A percentile compares a stretch with the other conserved stretches of the same genome.
Evolutionary conservation across 176 grass and related monocot genomes (phyloP).

Genomic region (Otatea glauca): DNA sequence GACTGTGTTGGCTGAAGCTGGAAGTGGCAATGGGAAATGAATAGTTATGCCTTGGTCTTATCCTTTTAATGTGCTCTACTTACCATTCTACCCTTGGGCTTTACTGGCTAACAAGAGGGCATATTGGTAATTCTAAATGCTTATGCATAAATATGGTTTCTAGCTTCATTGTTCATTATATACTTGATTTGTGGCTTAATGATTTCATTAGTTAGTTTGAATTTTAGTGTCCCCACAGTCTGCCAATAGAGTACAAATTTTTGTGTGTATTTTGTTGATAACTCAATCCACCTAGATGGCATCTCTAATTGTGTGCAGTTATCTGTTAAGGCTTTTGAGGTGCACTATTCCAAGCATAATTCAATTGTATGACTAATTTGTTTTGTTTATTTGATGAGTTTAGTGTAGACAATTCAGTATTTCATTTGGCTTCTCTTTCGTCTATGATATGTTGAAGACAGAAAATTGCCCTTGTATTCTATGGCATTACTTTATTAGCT

Average conservation of each 20-base stretch:
- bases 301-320: neutral
- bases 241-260: neutral
- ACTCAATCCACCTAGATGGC: neutral
- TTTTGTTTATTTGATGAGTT: neutral
- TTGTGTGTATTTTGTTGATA: neutral
- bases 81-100: no score
- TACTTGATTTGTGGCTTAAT: no score
- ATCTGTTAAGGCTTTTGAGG: neutral
- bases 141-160: no score
- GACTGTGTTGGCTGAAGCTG: no score
- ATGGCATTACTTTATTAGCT: neutral
- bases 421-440: neutral
- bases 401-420: neutral
- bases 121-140: no score
- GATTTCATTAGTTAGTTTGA: no score
- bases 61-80: no score
- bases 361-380: neutral
- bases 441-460: constrained; percentile 2
- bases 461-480: neutral
- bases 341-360: constrained; percentile 25
- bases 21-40: no score
- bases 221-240: no score
- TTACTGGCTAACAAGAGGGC: no score
- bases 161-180: no score
- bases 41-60: no score